Evolutionary conservation across 192 early-diverging fungal genomes (phyloP), one percentile per base, ranked within the genome.

Genomic region (Physocladia obscura): DNA sequence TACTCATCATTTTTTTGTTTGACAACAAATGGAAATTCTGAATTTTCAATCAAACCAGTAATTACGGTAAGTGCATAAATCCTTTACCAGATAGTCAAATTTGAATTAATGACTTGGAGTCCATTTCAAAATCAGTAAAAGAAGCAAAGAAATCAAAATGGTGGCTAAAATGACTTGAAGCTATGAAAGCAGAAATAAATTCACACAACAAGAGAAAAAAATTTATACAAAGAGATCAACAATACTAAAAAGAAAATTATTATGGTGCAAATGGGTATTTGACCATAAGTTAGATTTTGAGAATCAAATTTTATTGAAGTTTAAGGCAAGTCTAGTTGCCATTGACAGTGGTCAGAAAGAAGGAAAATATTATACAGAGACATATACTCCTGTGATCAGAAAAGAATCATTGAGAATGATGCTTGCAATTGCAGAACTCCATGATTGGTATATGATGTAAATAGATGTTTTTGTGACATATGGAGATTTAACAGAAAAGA

Each of bases 281-380:
- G 48, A 51, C 17, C 21, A 48, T 39, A 77, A 77, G 52, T 4
- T 69, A n/a, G 54, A 77, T 55, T 30, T 55, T 17, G 40, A 47
- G 8, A 49, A 69, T 38, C 48, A 50, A 3, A 36, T 19, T 21
- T 19, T 71, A 24, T 11, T 50, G 49, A 40, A 37, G 15, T 71
- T 71, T 65, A 81, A 81, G 56, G 74, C 76, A 26, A 61, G 76
- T 3, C 34, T 69, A 27, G 76, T 78, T 24, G 74, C 69, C 1
- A 31, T 48, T n/a, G 79, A 74, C 19, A 74, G 65, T 51, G 57
- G 24, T 1, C 79, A 81, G 48, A 13, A 56, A 13, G 3, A 61
- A 1, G 76, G 76, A 2, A 27, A 78, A 3, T 76, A 81, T 50
- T 81, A 76, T 57, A 56, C 49, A 1, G 71, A 81, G 44, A 76